A percentile compares a stretch with the other conserved stretches of the same genome.
phyloP scores from a whole-genome alignment of 2,329 filamentous ascomycete species.

The Trichocomaceae sp. region DNA sequence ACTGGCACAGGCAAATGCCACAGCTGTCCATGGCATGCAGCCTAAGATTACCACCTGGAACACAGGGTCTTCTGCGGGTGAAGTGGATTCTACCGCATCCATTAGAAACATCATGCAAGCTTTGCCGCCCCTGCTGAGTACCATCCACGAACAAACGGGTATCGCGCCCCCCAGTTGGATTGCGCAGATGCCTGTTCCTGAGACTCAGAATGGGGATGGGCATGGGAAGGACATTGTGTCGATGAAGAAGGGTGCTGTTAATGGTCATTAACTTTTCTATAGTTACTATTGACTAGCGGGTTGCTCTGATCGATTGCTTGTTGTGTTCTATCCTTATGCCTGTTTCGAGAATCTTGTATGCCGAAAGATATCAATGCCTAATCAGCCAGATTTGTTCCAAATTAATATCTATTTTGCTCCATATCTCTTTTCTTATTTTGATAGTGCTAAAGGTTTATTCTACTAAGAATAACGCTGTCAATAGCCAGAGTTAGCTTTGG shows the following conservation, averaged over 20 bases:
- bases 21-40: conserved; percentile 67
- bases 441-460: background rate
- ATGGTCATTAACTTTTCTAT: background rate
- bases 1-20: conserved; percentile 70
- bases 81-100: conserved; percentile 53
- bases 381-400: background rate
- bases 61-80: conserved; percentile 43
- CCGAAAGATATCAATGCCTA: too few relatives aligned
- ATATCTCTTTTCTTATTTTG: background rate
- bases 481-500: too few relatives aligned
- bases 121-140: conserved; percentile 72
- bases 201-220: background rate
- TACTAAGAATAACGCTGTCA: too few relatives aligned
- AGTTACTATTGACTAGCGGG: background rate
- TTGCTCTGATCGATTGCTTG: background rate
- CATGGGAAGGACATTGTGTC: background rate
- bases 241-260: background rate
- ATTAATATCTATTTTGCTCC: background rate
- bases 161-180: conserved; percentile 72
- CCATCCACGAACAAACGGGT: conserved; percentile 83
- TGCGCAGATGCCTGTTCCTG: conserved; percentile 44
- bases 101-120: conserved; percentile 80
- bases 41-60: conserved; percentile 93
- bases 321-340: background rate
- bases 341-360: too few relatives aligned